A percentile compares a stretch with the other conserved stretches of the same genome.
phyloP scores from a whole-genome alignment of 805 yeast genomes.

The Candida coleopterorum region DNA sequence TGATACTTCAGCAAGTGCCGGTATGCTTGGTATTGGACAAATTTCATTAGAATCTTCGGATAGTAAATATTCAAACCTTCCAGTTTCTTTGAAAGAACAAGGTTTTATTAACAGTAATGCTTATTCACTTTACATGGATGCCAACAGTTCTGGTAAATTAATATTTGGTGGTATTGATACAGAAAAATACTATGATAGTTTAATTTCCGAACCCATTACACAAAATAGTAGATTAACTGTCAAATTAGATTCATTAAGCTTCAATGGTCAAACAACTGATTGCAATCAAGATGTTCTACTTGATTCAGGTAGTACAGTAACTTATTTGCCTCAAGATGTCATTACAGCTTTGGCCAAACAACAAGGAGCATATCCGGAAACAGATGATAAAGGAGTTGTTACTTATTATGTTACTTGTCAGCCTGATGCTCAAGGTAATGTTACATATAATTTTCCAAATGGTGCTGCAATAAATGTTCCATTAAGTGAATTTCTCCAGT shows the following conservation, averaged over 20 bases:
- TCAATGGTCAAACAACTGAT: constrained; percentile 14
- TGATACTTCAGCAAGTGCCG: constrained; percentile 54
- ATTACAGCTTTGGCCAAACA: background rate
- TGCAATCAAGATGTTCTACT: constrained; percentile 20
- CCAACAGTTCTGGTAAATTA: constrained; percentile 18
- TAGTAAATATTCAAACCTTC: constrained; percentile 26
- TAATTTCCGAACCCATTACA: constrained; percentile 7
- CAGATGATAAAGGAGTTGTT: constrained; percentile 12
- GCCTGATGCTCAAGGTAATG: background rate
- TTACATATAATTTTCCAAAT: background rate
- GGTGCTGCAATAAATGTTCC: constrained; percentile 43
- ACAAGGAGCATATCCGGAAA: background rate
- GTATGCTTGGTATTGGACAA: constrained; percentile 73
- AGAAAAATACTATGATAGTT: constrained; percentile 20
- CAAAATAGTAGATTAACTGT: constrained; percentile 27
- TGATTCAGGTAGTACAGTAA: constrained; percentile 32
- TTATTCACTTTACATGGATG: constrained; percentile 33
- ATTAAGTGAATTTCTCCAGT: constrained; percentile 19
- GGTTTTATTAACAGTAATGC: constrained; percentile 31
- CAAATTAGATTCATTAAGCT: constrained; percentile 37
- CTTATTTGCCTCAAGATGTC: constrained; percentile 39
- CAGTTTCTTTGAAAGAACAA: constrained; percentile 24
- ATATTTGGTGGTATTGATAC: constrained; percentile 32
- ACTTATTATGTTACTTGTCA: constrained; percentile 1
- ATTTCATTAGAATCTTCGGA: constrained; percentile 59